Conservation (phyloP, 805 yeast genomes). For the Ascoidea asiatica region DNA sequence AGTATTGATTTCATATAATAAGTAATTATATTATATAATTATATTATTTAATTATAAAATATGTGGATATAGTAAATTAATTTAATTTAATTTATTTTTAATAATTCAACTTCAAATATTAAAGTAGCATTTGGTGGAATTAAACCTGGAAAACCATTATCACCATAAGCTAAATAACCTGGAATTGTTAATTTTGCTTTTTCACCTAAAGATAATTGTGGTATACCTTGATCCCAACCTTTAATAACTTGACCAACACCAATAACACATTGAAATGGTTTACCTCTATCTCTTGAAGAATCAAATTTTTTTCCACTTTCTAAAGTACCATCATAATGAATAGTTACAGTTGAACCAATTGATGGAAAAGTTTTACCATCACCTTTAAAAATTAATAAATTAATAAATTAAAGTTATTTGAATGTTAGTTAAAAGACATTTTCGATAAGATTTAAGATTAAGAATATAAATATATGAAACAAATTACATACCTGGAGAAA, state of each 20-base stretch:
- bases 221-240: slow-evolving; percentile 95
- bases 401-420: slow-evolving; percentile 3
- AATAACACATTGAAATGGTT: slow-evolving; percentile 86
- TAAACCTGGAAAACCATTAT: slow-evolving; percentile 90
- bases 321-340: slow-evolving; percentile 91
- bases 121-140: slow-evolving; percentile 96
- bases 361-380: slow-evolving; percentile 83
- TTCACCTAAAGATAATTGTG: slow-evolving; percentile 85
- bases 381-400: slow-evolving; percentile 23
- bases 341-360: slow-evolving; percentile 78
- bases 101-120: slow-evolving; percentile 69
- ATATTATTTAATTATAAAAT: too few relatives aligned
- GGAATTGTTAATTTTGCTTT: slow-evolving; percentile 88
- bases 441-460: not conserved
- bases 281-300: slow-evolving; percentile 88
- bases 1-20: too few relatives aligned
- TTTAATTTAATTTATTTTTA: slow-evolving; percentile 5
- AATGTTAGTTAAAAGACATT: not conserved
- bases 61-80: too few relatives aligned
- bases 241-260: slow-evolving; percentile 95
- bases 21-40: too few relatives aligned
- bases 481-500: slow-evolving; percentile 17
- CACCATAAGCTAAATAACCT: slow-evolving; percentile 87
- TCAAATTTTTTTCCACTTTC: slow-evolving; percentile 95
- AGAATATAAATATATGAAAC: not conserved